Conservation (phyloP, 257 asterid genomes). For the Lycium ferocissimum region DNA sequence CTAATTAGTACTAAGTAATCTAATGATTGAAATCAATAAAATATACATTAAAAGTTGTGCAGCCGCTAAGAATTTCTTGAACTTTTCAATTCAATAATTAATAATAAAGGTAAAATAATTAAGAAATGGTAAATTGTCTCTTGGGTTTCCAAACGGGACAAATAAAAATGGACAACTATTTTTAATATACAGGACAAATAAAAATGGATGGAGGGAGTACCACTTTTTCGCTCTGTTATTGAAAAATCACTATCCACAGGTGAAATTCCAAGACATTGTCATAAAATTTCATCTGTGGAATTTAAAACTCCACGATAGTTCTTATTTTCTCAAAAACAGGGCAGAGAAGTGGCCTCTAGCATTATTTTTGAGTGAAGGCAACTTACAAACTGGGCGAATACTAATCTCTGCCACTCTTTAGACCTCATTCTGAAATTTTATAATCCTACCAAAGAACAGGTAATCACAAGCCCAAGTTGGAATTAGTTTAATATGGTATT, state of each 20-base stretch:
- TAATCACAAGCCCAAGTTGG: slow-evolving; percentile 13
- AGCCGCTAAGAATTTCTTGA: no score
- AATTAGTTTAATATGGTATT: neutral
- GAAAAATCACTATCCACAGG: neutral
- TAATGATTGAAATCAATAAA: no score
- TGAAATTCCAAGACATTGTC: neutral
- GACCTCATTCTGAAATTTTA: neutral
- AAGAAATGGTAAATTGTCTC: no score
- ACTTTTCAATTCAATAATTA: no score
- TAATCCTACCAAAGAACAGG: slow-evolving; percentile 14
- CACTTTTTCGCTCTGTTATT: neutral
- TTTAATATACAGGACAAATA: no score
- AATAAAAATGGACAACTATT: no score
- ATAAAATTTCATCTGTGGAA: neutral
- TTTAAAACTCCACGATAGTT: neutral
- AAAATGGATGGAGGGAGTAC: no score
- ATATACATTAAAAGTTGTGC: no score
- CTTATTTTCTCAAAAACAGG: neutral
- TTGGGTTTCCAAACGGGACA: no score
- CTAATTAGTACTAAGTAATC: no score
- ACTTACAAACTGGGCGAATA: neutral
- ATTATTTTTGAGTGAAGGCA: neutral
- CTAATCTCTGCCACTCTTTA: neutral
- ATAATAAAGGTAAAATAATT: no score
- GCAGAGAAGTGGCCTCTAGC: neutral